A percentile compares a stretch with the other conserved stretches of the same genome.
These are phyloP conservation scores for Mucor velutinosus DNA, from an alignment of 371 early-diverging fungal species.

Conservation along the genomic window DNA sequence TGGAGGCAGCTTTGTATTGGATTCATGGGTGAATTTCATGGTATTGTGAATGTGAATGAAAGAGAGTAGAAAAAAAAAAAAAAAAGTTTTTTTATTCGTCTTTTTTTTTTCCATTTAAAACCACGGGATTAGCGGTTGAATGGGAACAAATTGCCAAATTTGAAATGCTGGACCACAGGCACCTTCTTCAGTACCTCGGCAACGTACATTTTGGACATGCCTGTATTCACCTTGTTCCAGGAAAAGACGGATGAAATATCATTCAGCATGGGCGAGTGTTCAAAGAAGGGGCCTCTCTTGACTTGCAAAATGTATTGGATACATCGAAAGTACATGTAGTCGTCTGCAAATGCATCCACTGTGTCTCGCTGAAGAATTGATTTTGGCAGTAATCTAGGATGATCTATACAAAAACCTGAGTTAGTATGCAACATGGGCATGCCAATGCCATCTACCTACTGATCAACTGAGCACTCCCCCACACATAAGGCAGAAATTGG, in stretches of 20 bases:
- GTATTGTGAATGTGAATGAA: background rate
- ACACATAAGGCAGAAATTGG: slow-evolving; percentile 96
- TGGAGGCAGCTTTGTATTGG: background rate
- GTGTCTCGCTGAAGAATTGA: slow-evolving; percentile 70
- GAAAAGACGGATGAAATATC: slow-evolving; percentile 87
- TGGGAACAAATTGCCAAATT: slow-evolving; percentile 79
- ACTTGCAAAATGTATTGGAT: slow-evolving; percentile 83
- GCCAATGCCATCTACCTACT: slow-evolving; percentile 25
- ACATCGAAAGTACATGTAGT: slow-evolving; percentile 89
- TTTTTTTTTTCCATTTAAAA: background rate
- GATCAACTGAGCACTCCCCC: slow-evolving; percentile 89
- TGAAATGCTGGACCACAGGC: slow-evolving; percentile 98
- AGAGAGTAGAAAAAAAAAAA: background rate
- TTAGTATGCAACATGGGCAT: background rate
- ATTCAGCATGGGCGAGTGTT: slow-evolving; percentile 94
- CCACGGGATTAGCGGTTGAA: slow-evolving; percentile 23
- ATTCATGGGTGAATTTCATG: slow-evolving; percentile 8
- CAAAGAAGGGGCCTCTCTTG: slow-evolving; percentile 68
- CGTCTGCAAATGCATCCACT: slow-evolving; percentile 67
- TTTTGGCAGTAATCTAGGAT: slow-evolving; percentile 70
- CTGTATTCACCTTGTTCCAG: slow-evolving; percentile 93
- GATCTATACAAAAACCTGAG: slow-evolving; percentile 28
- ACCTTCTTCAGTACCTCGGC: slow-evolving; percentile 95
- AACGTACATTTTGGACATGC: slow-evolving; percentile 96
- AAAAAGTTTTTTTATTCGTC: slow-evolving; percentile 1